Evolutionary conservation across 2,329 filamentous ascomycete genomes (phyloP), one percentile per base, ranked within the genome.

Genomic region (Aureobasidium melanogenum): DNA sequence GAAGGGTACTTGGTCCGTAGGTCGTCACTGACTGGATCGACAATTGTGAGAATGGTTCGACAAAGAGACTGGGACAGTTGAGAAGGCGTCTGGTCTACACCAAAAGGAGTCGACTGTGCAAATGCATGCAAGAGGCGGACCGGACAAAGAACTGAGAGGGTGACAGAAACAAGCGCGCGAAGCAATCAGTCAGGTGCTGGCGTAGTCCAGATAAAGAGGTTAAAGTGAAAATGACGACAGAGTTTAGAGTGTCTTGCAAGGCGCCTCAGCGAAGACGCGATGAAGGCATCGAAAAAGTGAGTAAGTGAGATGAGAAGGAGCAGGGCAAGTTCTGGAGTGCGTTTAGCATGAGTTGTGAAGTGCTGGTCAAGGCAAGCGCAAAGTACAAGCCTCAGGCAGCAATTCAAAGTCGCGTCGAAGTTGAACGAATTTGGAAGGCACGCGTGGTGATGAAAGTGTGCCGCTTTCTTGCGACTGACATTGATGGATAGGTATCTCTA

Each of bases 401-500:
- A 43, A 17, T 34, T 5, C 0, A 28, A 44, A 44, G 12, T 56
- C 39, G n/a, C 28, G 52, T 32, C 28, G 34, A 44, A 26, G 32
- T 38, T 9, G 48, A 17, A 32, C 28, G 24, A 17, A 32, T 34
- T 5, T 12, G 52, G 52, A 44, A 56, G 52, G 52, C 52, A 56
- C 52, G 52, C 28, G 28, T 44, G 39, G 17, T 34, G 28, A 39
- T 22, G 12, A 28, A 36, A 57, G 26, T 24, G 15, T 22, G 38
- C 26, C 39, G 34, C 38, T 26, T 47, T 30, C 2, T 32, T 19
- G 41, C 41, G 41, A 28, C 30, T 47, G 54, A 26, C 39, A 57
- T 47, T 57, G 54, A 46, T 47, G 54, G 54, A 57, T 47, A 41
- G 54, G 47, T 57, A 47, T 57, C 39, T 57, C 54, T 57, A 47